These are phyloP conservation scores for Iodosphaeria phyllophila DNA, from an alignment of 2,329 filamentous ascomycete genomes.

Conservation along the genomic window DNA sequence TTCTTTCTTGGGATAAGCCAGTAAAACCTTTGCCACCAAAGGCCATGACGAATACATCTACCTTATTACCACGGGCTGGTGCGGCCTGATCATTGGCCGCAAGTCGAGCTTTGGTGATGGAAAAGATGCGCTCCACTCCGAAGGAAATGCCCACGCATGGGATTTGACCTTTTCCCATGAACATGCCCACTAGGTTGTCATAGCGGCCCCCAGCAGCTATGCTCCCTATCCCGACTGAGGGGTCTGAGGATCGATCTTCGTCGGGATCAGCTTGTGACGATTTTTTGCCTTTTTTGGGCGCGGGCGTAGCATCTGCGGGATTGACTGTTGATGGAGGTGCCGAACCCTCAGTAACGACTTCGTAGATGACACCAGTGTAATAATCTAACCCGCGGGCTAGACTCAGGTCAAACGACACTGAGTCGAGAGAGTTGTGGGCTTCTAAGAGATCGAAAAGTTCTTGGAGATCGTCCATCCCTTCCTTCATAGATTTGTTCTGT, in stretches of 20 bases:
- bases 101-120: constrained; percentile 52
- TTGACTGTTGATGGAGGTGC: constrained; percentile 22
- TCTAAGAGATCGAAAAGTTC: constrained; percentile 52
- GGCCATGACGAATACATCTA: constrained; percentile 89
- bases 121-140: constrained; percentile 64
- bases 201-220: constrained; percentile 62
- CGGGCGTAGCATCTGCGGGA: constrained; percentile 7
- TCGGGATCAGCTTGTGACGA: constrained; percentile 25
- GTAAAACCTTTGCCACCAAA: constrained; percentile 76
- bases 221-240: constrained; percentile 53
- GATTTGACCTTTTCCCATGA: constrained; percentile 50
- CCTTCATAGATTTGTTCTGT: constrained; percentile 44
- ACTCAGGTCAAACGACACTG: constrained; percentile 55
- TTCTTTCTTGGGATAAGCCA: constrained; percentile 66
- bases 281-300: constrained; percentile 19
- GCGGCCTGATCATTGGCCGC: constrained; percentile 24
- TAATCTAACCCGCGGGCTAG: constrained; percentile 60
- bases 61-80: constrained; percentile 46
- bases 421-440: constrained; percentile 41
- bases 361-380: constrained; percentile 58
- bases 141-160: constrained; percentile 67
- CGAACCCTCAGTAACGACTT: constrained; percentile 55
- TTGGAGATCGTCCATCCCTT: constrained; percentile 51
- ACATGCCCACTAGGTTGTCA: constrained; percentile 64
- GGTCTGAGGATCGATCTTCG: constrained; percentile 48